Evolutionary conservation across 176 grass and related monocot genomes (phyloP).

Genomic region (Hordeum marinum): DNA sequence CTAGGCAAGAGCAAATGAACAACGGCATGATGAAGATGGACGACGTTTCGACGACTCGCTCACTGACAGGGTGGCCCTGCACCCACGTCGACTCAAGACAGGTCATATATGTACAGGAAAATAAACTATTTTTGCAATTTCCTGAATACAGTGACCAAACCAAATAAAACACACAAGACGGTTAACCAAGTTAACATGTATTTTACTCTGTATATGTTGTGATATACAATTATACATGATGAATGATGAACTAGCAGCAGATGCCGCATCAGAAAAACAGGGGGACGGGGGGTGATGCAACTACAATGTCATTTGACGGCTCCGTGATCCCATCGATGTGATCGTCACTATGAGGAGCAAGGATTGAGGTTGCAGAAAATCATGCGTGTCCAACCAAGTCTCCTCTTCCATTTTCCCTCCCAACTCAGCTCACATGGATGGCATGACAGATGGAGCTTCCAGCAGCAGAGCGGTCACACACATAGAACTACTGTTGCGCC

Average conservation of each 20-base stretch:
- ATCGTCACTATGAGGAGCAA: neutral
- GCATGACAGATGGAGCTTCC: neutral
- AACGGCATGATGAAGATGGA: neutral
- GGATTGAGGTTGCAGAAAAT: neutral
- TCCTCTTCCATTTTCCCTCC: neutral
- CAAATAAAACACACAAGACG: neutral
- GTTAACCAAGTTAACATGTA: neutral
- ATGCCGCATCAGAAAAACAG: neutral
- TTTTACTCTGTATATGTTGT: neutral
- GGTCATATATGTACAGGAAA: no score
- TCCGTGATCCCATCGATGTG: neutral
- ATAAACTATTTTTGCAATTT: no score
- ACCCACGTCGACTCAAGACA: no score
- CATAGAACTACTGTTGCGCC: neutral
- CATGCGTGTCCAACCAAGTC: neutral
- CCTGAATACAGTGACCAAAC: neutral
- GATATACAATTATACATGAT: constrained; percentile 7
- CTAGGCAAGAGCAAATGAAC: no score
- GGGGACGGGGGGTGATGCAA: no score
- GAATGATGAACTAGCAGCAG: neutral
- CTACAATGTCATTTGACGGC: neutral
- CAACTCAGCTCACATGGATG: neutral
- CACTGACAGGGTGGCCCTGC: no score
- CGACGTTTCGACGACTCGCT: rapidly evolving
- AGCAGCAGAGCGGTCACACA: neutral